Conservation (phyloP, 257 asterid genomes). For the Ehretia macrophylla region DNA sequence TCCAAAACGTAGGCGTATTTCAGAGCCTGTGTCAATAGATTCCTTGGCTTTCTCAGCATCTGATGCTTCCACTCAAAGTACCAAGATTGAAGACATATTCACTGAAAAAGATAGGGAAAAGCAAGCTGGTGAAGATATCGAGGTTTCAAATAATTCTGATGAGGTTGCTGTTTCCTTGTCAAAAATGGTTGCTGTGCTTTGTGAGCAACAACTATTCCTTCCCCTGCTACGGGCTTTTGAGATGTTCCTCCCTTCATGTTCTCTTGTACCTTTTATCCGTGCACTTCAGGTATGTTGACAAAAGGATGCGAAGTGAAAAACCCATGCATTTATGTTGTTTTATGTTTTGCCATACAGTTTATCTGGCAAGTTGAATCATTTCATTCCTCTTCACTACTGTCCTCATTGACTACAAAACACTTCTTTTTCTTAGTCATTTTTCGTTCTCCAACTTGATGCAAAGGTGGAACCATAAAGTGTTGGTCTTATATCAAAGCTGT, state of each 20-base stretch:
- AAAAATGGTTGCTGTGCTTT: constrained; percentile 86
- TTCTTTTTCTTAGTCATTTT: no score
- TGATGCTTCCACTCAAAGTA: constrained; percentile 34
- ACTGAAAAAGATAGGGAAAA: constrained; percentile 47
- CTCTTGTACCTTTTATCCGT: constrained; percentile 85
- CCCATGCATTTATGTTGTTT: not conserved
- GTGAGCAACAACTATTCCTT: constrained; percentile 82
- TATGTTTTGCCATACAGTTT: not conserved
- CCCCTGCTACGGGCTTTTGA: constrained; percentile 95
- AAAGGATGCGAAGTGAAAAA: not conserved
- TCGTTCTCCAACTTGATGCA: no score
- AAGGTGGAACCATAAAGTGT: no score
- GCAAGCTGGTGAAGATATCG: constrained; percentile 38
- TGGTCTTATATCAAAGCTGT: no score
- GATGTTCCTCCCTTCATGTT: constrained; percentile 96
- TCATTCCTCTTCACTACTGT: not conserved
- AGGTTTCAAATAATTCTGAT: constrained; percentile 39
- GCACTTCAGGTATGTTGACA: constrained; percentile 84
- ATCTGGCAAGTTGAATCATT: not conserved
- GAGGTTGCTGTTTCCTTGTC: constrained; percentile 68
- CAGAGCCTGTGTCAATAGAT: constrained; percentile 51
- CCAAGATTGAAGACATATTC: constrained; percentile 37
- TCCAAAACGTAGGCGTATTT: constrained; percentile 80
- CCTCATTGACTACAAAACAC: no score
- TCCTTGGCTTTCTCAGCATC: constrained; percentile 35